A percentile compares a stretch with the other conserved stretches of the same genome.
These are phyloP conservation scores for Narthecium ossifragum DNA, from an alignment of 106 monocot genomes.

Conservation along the genomic window DNA sequence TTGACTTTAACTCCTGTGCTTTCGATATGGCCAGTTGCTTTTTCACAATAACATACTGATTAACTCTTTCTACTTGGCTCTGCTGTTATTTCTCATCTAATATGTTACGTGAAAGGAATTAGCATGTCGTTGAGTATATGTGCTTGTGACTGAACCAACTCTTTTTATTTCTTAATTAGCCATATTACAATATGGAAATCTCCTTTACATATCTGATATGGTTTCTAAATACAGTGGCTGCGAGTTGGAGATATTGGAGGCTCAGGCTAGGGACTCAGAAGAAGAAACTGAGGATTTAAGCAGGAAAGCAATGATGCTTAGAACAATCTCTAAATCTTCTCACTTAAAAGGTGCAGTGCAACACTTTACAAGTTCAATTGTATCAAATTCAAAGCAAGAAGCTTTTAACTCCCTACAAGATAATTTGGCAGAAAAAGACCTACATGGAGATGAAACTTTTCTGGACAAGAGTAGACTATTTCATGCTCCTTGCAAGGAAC, in stretches of 20 bases:
- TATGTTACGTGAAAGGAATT: too few relatives aligned
- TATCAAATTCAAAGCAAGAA: neutral
- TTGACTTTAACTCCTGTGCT: too few relatives aligned
- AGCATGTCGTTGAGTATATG: too few relatives aligned
- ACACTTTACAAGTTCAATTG: conserved; percentile 6
- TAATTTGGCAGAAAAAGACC: conserved; percentile 5
- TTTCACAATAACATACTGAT: too few relatives aligned
- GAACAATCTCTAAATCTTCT: conserved; percentile 7
- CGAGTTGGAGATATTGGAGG: conserved; percentile 77
- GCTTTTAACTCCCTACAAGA: neutral
- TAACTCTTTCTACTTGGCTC: too few relatives aligned
- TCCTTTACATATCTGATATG: too few relatives aligned
- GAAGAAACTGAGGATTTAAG: conserved; percentile 52
- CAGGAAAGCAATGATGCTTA: conserved; percentile 5
- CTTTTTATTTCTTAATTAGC: too few relatives aligned
- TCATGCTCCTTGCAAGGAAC: conserved; percentile 16
- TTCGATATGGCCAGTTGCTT: too few relatives aligned
- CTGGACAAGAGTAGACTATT: neutral
- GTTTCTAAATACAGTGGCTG: conserved; percentile 73
- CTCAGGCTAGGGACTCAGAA: conserved; percentile 80
- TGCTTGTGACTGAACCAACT: too few relatives aligned
- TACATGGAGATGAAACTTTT: conserved; percentile 4
- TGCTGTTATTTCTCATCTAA: too few relatives aligned
- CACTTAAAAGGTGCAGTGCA: conserved; percentile 3
- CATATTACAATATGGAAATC: too few relatives aligned